Evolutionary conservation across 352 stramenopile genomes (phyloP).

Genomic region (Globisporangium canariense): DNA sequence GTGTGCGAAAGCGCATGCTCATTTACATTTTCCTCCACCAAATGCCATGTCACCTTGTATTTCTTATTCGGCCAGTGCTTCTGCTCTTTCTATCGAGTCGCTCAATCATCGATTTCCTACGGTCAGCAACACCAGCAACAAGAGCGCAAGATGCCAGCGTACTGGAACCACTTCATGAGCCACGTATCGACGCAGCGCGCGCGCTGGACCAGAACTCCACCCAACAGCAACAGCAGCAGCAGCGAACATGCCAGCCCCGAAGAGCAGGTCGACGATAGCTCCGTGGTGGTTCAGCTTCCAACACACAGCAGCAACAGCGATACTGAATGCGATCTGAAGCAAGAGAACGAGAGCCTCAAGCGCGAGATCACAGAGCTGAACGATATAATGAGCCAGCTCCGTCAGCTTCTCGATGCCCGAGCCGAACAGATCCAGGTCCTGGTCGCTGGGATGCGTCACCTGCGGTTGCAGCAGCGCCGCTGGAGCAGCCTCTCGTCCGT

Average conservation of each 20-base stretch:
- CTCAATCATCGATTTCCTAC: not conserved
- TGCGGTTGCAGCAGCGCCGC: slow-evolving; percentile 4
- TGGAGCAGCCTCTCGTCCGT: slow-evolving; percentile 12
- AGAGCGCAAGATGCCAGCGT: slow-evolving; percentile 4
- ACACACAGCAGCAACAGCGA: not conserved
- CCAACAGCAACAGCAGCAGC: not conserved
- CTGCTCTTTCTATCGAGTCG: too few relatives aligned
- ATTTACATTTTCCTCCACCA: too few relatives aligned
- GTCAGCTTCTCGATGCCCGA: not conserved
- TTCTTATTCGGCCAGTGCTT: not conserved
- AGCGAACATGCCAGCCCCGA: too few relatives aligned
- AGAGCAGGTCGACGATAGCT: not conserved
- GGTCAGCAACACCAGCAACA: not conserved
- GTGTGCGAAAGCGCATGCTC: not conserved
- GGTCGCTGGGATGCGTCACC: slow-evolving; percentile 2
- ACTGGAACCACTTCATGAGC: slow-evolving; percentile 10
- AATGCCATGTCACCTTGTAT: not conserved
- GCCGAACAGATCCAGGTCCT: slow-evolving; percentile 11
- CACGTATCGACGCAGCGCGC: slow-evolving; percentile 8
- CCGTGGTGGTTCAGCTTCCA: not conserved
- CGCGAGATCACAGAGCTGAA: slow-evolving; percentile 3
- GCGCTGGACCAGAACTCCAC: slow-evolving; percentile 1
- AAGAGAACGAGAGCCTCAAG: slow-evolving; percentile 11
- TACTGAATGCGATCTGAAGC: not conserved
- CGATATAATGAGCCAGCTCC: not conserved